Conservation (phyloP, 768 basidiomycete genomes). For the Myochromella boudieri region DNA sequence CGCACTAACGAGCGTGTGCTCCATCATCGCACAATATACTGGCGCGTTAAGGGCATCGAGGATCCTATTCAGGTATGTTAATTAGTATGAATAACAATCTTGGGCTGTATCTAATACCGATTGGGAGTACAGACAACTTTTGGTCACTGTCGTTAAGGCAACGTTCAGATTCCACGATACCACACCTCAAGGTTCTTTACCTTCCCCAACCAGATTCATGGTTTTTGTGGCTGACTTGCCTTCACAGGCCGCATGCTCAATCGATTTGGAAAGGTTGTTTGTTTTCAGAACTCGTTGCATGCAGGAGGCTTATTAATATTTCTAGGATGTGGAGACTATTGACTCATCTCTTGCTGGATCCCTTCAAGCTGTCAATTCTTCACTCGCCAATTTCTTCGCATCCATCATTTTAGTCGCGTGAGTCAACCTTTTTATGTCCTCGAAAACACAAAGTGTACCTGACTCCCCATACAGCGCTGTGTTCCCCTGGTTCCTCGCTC, state of each 20-base stretch:
- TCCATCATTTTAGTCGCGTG: constrained; percentile 73
- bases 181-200: constrained; percentile 79
- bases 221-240: not conserved
- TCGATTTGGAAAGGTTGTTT: constrained; percentile 76
- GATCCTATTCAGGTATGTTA: constrained; percentile 38
- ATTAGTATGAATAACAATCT: not conserved
- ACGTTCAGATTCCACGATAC: constrained; percentile 87
- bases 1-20: constrained; percentile 45
- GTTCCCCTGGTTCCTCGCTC: constrained; percentile 82
- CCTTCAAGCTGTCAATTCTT: constrained; percentile 75
- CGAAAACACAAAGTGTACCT: constrained; percentile 4
- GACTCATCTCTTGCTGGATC: constrained; percentile 70
- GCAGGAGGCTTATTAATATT: not conserved
- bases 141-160: constrained; percentile 72
- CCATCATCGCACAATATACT: constrained; percentile 55
- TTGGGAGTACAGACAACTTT: constrained; percentile 44
- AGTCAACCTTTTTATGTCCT: constrained; percentile 21
- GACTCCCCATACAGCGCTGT: constrained; percentile 45
- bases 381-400: constrained; percentile 74
- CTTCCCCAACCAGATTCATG: not conserved
- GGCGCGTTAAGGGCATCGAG: constrained; percentile 55
- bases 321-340: constrained; percentile 81
- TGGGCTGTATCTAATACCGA: constrained; percentile 31
- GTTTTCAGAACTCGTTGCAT: no score
- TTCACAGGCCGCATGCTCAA: constrained; percentile 76